Evolutionary conservation across 2,329 filamentous ascomycete species (phyloP).

Genomic region (Epichloe festucae): DNA sequence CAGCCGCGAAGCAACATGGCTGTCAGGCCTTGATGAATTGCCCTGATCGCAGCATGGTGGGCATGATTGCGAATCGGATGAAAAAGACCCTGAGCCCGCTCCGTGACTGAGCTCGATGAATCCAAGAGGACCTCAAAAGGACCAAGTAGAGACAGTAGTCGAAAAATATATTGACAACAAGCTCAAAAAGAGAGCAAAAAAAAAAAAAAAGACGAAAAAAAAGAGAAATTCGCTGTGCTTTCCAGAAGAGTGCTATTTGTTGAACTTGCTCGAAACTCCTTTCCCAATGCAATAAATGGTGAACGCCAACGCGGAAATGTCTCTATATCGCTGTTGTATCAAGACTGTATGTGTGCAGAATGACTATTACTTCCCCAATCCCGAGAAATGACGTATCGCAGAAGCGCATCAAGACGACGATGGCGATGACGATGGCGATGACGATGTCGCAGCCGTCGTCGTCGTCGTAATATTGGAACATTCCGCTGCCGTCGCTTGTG

Average conservation of each 20-base stretch:
- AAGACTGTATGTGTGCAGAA: slow-evolving; percentile 12
- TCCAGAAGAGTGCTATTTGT: slow-evolving; percentile 24
- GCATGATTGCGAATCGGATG: neutral
- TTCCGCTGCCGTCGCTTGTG: slow-evolving; percentile 34
- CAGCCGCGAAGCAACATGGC: neutral
- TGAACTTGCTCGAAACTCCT: slow-evolving; percentile 24
- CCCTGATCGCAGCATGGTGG: neutral
- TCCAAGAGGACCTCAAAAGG: slow-evolving; percentile 8
- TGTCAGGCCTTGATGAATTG: neutral
- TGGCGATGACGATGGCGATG: neutral
- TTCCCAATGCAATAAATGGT: slow-evolving; percentile 25
- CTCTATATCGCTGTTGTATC: slow-evolving; percentile 25
- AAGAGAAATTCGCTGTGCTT: slow-evolving; percentile 9
- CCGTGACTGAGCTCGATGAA: slow-evolving; percentile 1
- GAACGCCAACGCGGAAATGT: slow-evolving; percentile 24
- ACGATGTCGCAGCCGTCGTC: slow-evolving; percentile 12
- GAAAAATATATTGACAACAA: too few species aligned
- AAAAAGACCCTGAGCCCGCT: neutral
- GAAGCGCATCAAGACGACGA: slow-evolving; percentile 18
- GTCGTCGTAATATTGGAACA: slow-evolving; percentile 36
- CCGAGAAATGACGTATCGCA: neutral
- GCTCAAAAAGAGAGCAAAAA: slow-evolving; percentile 12
- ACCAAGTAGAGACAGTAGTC: neutral
- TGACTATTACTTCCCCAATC: neutral
- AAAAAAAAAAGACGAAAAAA: slow-evolving; percentile 12